Conservation (phyloP, 352 stramenopile species). For the Globisporangium perplexum region DNA sequence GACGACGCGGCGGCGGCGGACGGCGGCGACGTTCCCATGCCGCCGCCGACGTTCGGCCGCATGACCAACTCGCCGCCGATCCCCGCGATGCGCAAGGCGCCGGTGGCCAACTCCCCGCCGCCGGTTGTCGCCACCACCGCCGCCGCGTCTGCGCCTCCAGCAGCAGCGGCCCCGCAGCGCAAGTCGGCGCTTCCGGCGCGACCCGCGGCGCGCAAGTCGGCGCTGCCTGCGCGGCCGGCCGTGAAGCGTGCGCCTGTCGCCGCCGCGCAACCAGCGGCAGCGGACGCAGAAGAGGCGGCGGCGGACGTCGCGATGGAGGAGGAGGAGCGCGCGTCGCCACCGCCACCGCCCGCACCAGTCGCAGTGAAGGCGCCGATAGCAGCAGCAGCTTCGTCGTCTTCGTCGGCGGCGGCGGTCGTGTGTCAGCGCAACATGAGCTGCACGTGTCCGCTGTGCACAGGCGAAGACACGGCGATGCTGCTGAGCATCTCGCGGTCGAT, state of each 20-base stretch:
- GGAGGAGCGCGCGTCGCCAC: neutral
- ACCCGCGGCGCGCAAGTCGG: neutral
- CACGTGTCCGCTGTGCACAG: constrained; percentile 72
- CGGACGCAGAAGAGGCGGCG: neutral
- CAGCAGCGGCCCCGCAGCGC: constrained; percentile 6
- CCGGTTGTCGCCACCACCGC: neutral
- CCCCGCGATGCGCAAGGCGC: constrained; percentile 8
- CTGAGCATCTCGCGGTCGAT: constrained; percentile 80
- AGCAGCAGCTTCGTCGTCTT: neutral
- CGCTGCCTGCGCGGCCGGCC: neutral
- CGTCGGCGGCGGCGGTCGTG: neutral
- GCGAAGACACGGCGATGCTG: constrained; percentile 72
- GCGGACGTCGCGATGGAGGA: neutral
- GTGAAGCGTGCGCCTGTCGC: constrained; percentile 1
- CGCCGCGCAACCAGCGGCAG: neutral
- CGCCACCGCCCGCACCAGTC: neutral
- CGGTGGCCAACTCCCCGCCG: neutral
- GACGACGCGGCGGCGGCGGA: too few relatives aligned
- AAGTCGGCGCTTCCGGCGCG: constrained; percentile 2
- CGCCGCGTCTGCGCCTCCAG: neutral
- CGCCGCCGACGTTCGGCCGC: constrained; percentile 22
- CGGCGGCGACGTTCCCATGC: constrained; percentile 7
- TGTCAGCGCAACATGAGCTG: constrained; percentile 86
- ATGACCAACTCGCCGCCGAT: constrained; percentile 47
- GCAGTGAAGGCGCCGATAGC: neutral